Evolutionary conservation across 1,284 basidiomycete species (phyloP).

Genomic region (Boletus sp.): DNA sequence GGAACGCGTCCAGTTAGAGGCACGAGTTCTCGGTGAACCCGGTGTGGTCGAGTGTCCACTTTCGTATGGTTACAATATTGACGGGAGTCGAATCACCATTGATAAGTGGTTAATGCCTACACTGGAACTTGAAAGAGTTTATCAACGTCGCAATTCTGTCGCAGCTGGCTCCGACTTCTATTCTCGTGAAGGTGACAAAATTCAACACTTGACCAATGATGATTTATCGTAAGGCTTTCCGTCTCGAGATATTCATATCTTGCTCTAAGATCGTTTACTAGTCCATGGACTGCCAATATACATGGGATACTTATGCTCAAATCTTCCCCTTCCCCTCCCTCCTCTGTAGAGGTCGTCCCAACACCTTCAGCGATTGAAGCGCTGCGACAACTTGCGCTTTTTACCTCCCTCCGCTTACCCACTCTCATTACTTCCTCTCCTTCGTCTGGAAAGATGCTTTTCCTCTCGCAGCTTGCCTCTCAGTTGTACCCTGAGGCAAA

Average conservation of each 20-base stretch:
- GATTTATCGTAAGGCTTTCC: constrained; percentile 51
- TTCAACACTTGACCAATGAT: constrained; percentile 37
- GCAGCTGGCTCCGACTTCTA: constrained; percentile 44
- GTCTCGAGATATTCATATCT: background rate
- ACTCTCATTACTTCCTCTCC: constrained; percentile 84
- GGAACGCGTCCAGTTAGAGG: constrained; percentile 64
- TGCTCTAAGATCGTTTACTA: constrained; percentile 29
- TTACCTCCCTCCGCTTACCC: constrained; percentile 69
- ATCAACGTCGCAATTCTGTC: constrained; percentile 50
- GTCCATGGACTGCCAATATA: constrained; percentile 53
- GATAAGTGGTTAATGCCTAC: constrained; percentile 81
- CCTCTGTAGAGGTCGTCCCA: constrained; percentile 49
- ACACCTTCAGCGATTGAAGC: constrained; percentile 62
- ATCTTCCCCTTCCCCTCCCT: constrained; percentile 33
- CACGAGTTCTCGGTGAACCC: constrained; percentile 53
- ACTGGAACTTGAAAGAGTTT: constrained; percentile 60
- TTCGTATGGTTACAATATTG: constrained; percentile 43
- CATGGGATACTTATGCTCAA: constrained; percentile 61
- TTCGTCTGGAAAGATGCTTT: constrained; percentile 86
- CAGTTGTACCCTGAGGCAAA: constrained; percentile 52
- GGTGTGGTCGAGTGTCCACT: constrained; percentile 56
- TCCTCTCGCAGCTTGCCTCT: constrained; percentile 75
- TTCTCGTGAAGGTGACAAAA: constrained; percentile 33
- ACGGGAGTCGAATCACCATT: constrained; percentile 41
- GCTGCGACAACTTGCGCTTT: constrained; percentile 62